These are phyloP conservation scores for Lanmaoa pseudosensibilis DNA, from an alignment of 768 basidiomycete genomes.

Conservation along the genomic window DNA sequence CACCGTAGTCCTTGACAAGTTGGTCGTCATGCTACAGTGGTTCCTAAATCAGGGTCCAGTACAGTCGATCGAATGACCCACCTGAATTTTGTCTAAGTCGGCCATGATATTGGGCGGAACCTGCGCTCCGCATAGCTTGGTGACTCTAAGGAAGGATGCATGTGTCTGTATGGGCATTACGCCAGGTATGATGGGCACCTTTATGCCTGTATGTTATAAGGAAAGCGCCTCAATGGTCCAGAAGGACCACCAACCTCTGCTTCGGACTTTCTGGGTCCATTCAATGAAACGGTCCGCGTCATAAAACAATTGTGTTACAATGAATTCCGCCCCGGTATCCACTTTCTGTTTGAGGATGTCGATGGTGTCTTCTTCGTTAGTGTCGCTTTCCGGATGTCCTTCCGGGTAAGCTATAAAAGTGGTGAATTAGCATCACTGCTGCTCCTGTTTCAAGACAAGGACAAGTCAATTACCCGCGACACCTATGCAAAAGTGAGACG, in stretches of 20 bases:
- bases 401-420: conserved; percentile 77
- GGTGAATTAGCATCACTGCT: not conserved
- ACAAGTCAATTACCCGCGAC: conserved; percentile 68
- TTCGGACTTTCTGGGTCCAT: conserved; percentile 75
- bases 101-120: conserved; percentile 68
- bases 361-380: conserved; percentile 63
- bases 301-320: conserved; percentile 96
- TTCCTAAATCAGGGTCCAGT: not conserved
- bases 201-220: conserved; percentile 63
- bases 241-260: conserved; percentile 52
- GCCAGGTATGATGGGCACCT: conserved; percentile 88
- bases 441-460: not conserved
- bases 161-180: conserved; percentile 99
- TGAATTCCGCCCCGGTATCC: conserved; percentile 93
- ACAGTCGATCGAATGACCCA: conserved; percentile 35
- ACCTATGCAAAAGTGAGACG: conserved; percentile 87
- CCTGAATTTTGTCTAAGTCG: conserved; percentile 74
- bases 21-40: conserved; percentile 82
- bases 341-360: conserved; percentile 80
- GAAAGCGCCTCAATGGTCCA: not conserved
- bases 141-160: conserved; percentile 87
- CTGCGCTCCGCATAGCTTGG: conserved; percentile 80
- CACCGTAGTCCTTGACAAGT: conserved; percentile 93
- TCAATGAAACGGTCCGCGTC: conserved; percentile 83
- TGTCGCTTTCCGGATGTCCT: conserved; percentile 66